Evolutionary conservation across 345 rosid genomes (phyloP), one percentile per base, ranked within the genome.

Genomic region (Corchorus capsularis): DNA sequence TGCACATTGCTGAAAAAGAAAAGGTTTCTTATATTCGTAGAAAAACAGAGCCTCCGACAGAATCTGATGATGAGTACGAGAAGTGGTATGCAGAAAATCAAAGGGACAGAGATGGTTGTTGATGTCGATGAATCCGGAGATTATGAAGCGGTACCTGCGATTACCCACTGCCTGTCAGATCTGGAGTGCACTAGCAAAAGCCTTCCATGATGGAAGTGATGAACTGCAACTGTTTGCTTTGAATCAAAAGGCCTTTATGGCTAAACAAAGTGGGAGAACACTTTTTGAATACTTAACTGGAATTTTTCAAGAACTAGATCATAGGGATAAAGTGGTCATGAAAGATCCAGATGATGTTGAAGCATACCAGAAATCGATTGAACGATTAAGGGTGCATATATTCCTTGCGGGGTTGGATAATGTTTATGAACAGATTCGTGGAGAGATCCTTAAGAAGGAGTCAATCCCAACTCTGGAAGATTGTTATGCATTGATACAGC

Each of bases 251-350:
- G 46, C 35, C 1, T 60, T 60, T 14, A 6, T 14, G 6, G 27
- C 35, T 12, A 4, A 5, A 20, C 63, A 6, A 60, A 6, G 35
- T 20, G 12, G 63, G 11, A 19, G 3, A 16, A 2, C 6, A 4
- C 8, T 60, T 2, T 60, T 35, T 3, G n/a, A 45, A 41, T 41
- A 69, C 0, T 32, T 76, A 16, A 34, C 14, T 3, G 12, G 57
- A 27, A 41, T 71, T 13, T 68, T 70, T n/a, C 37, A 14, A 6
- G 71, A 77, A 39, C 22, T n/a, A n/a, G n/a, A n/a, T n/a, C n/a
- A n/a, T 71, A 5, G 71, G 61, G 76, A 78, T 53, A 62, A 78
- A 10, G 19, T 78, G 0, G 20, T 7, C 12, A 72, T 71, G 80
- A 78, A 78, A 37, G 80, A 72, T 63, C 64, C 35, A 0, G 59